Percentiles rank a stretch among this genome's conserved stretches.
These are phyloP conservation scores for Miamiensis avidus DNA, from an alignment of 169 alveolate genomes.

Conservation along the genomic window DNA sequence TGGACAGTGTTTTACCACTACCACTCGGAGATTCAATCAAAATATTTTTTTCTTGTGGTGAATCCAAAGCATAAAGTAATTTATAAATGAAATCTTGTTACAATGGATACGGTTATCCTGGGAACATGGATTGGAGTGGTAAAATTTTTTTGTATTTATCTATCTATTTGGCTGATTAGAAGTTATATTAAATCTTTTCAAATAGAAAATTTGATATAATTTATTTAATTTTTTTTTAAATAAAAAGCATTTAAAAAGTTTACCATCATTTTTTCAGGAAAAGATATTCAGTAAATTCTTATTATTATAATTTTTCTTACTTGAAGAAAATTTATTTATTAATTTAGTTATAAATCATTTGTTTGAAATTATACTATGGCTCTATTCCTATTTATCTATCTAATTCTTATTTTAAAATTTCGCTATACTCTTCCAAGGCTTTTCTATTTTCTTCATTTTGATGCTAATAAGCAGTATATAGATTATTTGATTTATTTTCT, in stretches of 20 bases:
- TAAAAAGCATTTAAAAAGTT: no score
- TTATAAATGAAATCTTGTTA: no score
- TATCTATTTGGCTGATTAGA: not conserved
- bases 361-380: not conserved
- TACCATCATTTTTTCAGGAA: not conserved
- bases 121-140: not conserved
- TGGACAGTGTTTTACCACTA: not conserved
- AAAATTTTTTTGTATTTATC: no score
- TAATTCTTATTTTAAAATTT: not conserved
- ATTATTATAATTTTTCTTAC: no score
- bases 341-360: no score
- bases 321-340: no score
- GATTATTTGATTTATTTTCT: no score
- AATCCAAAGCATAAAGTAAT: not conserved
- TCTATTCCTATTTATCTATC: no score
- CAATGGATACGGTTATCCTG: not conserved
- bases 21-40: not conserved
- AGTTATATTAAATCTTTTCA: no score
- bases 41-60: not conserved
- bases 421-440: not conserved
- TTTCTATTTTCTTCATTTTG: not conserved
- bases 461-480: not conserved
- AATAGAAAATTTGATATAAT: no score
- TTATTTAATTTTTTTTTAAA: no score
- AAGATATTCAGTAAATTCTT: not conserved